A percentile compares a stretch with the other conserved stretches of the same genome.
phyloP scores from a whole-genome alignment of 1,284 basidiomycete species.

The Meripilus lineatus region DNA sequence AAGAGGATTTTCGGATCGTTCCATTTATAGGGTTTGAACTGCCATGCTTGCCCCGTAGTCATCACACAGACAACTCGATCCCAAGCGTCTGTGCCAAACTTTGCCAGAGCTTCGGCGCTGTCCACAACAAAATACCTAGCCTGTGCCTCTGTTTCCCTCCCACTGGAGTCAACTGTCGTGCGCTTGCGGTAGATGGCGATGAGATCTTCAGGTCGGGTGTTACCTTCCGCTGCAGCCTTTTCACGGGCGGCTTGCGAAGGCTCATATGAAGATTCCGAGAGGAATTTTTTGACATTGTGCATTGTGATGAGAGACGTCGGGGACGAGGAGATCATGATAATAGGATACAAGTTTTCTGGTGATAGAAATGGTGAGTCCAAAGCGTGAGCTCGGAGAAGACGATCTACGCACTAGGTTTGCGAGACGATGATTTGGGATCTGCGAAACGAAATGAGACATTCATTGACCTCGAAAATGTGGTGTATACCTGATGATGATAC shows the following conservation, averaged over 20 bases:
- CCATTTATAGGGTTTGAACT: conserved; percentile 97
- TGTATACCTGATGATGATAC: conserved; percentile 33
- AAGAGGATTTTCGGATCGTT: conserved; percentile 87
- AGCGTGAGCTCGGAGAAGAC: too few species aligned
- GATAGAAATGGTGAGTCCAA: too few species aligned
- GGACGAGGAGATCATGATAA: conserved; percentile 95
- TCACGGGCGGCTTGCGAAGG: conserved; percentile 71
- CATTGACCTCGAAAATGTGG: conserved; percentile 1
- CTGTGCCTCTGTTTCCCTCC: conserved; percentile 37
- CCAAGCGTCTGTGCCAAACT: conserved; percentile 91
- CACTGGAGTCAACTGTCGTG: conserved; percentile 53
- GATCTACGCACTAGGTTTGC: too few species aligned
- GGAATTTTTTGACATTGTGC: conserved; percentile 93
- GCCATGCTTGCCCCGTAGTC: conserved; percentile 97
- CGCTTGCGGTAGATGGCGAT: conserved; percentile 79
- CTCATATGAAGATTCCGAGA: conserved; percentile 89
- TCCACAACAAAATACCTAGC: conserved; percentile 83
- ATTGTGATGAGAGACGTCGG: conserved; percentile 95
- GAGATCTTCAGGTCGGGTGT: conserved; percentile 76
- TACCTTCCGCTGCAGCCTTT: conserved; percentile 65
- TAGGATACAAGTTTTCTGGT: conserved; percentile 78
- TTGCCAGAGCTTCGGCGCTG: conserved; percentile 85
- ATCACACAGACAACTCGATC: conserved; percentile 95
- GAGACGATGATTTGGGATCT: conserved; percentile 52
- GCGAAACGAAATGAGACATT: conserved; percentile 7